phyloP scores from a whole-genome alignment of 768 basidiomycete species.

The Termitomyces sp. region DNA sequence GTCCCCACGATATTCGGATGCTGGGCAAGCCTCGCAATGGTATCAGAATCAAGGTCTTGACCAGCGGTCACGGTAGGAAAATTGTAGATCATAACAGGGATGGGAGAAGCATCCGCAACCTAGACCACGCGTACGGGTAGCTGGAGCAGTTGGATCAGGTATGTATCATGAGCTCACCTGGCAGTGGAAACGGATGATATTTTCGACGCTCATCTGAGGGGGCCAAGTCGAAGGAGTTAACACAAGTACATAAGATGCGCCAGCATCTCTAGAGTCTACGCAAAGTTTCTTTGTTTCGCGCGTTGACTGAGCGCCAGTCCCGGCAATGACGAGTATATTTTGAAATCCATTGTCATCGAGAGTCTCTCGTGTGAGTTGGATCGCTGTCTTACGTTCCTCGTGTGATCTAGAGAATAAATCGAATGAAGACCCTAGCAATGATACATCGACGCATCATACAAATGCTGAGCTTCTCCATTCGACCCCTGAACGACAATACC shows the following conservation, averaged over 20 bases:
- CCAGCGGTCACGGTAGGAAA: conserved; percentile 82
- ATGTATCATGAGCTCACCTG: conserved; percentile 36
- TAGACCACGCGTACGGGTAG: conserved; percentile 20
- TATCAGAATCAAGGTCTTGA: conserved; percentile 81
- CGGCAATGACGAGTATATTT: conserved; percentile 70
- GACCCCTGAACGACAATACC: conserved; percentile 74
- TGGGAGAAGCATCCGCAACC: conserved; percentile 67
- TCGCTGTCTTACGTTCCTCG: conserved; percentile 63
- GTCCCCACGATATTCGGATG: conserved; percentile 87
- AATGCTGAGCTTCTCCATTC: conserved; percentile 75
- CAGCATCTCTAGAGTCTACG: conserved; percentile 72
- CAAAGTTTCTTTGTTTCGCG: conserved; percentile 71
- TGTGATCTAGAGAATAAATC: conserved; percentile 40
- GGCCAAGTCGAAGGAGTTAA: conserved; percentile 74
- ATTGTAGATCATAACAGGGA: conserved; percentile 82
- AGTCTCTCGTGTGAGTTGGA: conserved; percentile 63
- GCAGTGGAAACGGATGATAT: conserved; percentile 64
- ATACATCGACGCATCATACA: conserved; percentile 28
- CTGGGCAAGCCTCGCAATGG: conserved; percentile 59
- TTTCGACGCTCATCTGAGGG: conserved; percentile 57
- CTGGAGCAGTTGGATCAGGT: conserved; percentile 9
- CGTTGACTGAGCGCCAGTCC: conserved; percentile 80
- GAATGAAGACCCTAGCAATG: neutral
- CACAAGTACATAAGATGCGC: conserved; percentile 78
- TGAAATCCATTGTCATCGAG: conserved; percentile 71